These are phyloP conservation scores for Trichocomaceae sp. DNA, from an alignment of 2,329 filamentous ascomycete genomes.

Conservation along the genomic window DNA sequence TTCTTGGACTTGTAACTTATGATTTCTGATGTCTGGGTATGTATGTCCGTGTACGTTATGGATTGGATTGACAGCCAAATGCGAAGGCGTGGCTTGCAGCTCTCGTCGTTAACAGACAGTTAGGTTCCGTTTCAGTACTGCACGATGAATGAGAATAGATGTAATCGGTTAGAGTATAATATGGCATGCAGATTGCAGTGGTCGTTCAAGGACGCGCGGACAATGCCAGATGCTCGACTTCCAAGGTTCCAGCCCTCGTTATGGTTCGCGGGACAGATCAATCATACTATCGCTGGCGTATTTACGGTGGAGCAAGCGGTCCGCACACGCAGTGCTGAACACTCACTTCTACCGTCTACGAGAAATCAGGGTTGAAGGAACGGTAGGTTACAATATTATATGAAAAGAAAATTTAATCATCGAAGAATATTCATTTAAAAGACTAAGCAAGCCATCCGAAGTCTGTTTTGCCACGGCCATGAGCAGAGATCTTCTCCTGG, in stretches of 20 bases:
- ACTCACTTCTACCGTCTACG: too few species aligned
- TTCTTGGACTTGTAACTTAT: neutral
- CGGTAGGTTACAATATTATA: neutral
- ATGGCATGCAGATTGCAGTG: neutral
- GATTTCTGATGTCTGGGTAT: neutral
- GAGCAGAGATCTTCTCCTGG: neutral
- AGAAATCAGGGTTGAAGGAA: neutral
- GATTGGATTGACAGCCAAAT: neutral
- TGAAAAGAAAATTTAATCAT: neutral
- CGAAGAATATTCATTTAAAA: neutral
- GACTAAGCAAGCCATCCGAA: neutral
- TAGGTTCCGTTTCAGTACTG: neutral
- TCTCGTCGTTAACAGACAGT: neutral
- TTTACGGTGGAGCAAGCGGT: constrained; percentile 24
- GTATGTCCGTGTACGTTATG: neutral
- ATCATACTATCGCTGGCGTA: constrained; percentile 9
- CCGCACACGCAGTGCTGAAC: constrained; percentile 14
- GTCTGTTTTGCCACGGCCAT: neutral
- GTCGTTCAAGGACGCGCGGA: neutral
- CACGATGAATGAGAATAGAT: neutral
- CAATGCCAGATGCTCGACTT: neutral
- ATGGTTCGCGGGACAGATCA: constrained; percentile 9
- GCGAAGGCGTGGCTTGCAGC: neutral
- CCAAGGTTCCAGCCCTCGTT: too few species aligned
- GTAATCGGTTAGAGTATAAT: neutral